Conservation (phyloP, 2,329 filamentous ascomycete genomes). For the Fusarium algeriense region DNA sequence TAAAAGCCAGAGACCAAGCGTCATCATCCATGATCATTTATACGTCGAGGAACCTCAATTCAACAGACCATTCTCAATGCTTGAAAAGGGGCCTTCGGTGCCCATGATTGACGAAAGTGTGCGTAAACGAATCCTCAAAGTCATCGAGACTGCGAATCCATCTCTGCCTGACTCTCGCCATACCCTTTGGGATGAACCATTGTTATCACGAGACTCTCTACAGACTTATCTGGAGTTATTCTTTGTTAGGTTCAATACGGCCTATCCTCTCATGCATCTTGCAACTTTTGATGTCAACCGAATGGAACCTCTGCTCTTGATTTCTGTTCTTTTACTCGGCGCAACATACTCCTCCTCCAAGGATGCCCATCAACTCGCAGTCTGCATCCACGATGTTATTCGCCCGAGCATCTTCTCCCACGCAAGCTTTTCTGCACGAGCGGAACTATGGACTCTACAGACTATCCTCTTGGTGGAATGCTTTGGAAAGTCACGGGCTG, state of each 20-base stretch:
- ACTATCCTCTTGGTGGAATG: conserved; percentile 73
- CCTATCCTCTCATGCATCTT: conserved; percentile 7
- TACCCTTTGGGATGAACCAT: not conserved
- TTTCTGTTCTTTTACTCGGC: not conserved
- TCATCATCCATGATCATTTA: not conserved
- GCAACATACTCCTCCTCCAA: conserved; percentile 5
- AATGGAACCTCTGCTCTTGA: not conserved
- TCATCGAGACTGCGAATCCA: not conserved
- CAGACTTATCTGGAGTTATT: conserved; percentile 1
- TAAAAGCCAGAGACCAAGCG: not conserved
- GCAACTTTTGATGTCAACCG: not conserved
- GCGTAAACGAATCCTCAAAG: not conserved
- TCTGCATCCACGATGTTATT: conserved; percentile 9
- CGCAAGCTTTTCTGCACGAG: conserved; percentile 65
- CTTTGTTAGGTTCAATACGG: not conserved
- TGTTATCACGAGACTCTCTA: not conserved
- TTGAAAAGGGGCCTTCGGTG: not conserved
- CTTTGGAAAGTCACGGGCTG: conserved; percentile 72
- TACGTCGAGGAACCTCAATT: conserved; percentile 1
- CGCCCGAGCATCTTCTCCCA: conserved; percentile 4
- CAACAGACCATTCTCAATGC: conserved; percentile 13
- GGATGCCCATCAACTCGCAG: conserved; percentile 2
- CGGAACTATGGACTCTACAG: conserved; percentile 71
- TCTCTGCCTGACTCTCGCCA: not conserved
- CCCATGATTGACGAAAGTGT: not conserved